Conservation (phyloP, 176 grass and related monocot genomes). For the Musa schizocarpa region DNA sequence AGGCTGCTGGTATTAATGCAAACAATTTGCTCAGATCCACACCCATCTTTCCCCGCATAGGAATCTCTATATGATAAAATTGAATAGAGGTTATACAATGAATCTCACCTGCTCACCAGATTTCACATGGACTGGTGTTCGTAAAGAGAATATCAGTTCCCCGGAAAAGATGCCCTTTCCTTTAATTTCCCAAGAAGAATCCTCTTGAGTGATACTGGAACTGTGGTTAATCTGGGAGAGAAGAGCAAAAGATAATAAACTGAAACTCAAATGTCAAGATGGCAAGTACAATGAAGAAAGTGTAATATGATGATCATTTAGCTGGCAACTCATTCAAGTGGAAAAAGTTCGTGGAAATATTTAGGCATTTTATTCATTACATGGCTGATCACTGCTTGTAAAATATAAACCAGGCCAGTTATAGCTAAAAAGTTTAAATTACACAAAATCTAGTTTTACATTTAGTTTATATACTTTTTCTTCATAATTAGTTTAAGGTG, state of each 20-base stretch:
- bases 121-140: slow-evolving; percentile 51
- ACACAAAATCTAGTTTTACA: not conserved
- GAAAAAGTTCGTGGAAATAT: too few relatives aligned
- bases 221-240: slow-evolving; percentile 71
- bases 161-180: slow-evolving; percentile 73
- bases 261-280: not conserved
- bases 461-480: not conserved
- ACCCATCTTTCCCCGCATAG: not conserved
- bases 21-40: not conserved
- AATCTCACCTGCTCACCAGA: slow-evolving; percentile 61
- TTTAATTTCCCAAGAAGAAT: slow-evolving; percentile 84
- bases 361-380: too few relatives aligned
- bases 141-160: slow-evolving; percentile 62
- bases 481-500: not conserved
- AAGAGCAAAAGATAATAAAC: slow-evolving; percentile 7
- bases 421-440: not conserved
- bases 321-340: not conserved
- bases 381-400: too few relatives aligned
- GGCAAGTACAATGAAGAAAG: not conserved
- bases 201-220: slow-evolving; percentile 45
- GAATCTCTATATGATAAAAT: not conserved
- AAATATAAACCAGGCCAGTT: too few relatives aligned
- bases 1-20: not conserved
- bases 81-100: slow-evolving; percentile 9
- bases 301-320: not conserved